Base-by-base conservation (phyloP, 2,329 filamentous ascomycete species). In the Pyrenophora tritici-repentis region DNA sequence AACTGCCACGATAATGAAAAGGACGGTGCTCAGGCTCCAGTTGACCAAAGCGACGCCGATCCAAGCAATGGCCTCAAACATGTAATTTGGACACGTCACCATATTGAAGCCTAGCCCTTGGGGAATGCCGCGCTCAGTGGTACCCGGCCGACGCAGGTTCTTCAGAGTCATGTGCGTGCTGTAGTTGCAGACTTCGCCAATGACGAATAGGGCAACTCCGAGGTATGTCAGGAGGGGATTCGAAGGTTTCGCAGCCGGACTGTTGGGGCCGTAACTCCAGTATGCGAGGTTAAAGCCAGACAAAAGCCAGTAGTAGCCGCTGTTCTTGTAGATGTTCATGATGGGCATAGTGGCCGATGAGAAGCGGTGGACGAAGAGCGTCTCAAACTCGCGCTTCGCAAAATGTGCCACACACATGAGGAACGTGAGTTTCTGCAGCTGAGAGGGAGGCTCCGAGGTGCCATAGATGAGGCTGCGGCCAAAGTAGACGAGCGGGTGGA, bases 81-180 rank as follows among this genome's bases (percentile, higher is more conserved):
- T 85, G 79, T 99, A 99, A 79, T 99, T 99, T 35, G 94, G 94
- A 78, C 92, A 96, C 10, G 94, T 99, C 44, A 99, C 93, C 31
- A 90, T 76, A 58, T 79, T 81, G 75, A 97, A 97, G 24, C 92
- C 90, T 51, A 93, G 85, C 20, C 94, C 94, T 50, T 80, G 80
- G 1, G 94, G 94, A 58, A 99, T 95, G 63, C 91, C 91, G 53
- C 93, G 84, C 72, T 95, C 91, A 1, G 89, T 73, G 59, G 88
- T 89, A 48, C 92, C 92, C 0, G 84, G 81, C 49, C 86, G 87
- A 42, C 94, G 87, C 56, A 99, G 83, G 55, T 84, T 82, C 22
- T 88, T 86, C 18, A 99, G 83, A 46, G 90, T 88, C 62, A 88
- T 73, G 76, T 99, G 94, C 1, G 92, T 86, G 57, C 86, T 80